Evolutionary conservation across 768 basidiomycete species (phyloP).

Genomic region (Gloeostereum incarnatum): DNA sequence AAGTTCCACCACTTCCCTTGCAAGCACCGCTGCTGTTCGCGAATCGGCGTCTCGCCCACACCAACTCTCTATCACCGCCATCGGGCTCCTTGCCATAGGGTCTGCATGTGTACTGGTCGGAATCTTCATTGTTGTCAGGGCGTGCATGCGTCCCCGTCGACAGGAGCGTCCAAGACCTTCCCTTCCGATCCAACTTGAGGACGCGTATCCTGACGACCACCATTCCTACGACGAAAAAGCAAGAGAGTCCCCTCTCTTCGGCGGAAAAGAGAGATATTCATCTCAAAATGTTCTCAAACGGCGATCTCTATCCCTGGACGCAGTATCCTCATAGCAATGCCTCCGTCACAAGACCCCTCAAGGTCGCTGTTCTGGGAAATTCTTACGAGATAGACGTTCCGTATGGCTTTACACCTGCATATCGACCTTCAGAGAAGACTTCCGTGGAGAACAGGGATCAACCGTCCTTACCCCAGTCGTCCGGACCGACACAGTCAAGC

Average conservation of each 20-base stretch:
- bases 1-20: too few species aligned
- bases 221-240: conserved; percentile 27
- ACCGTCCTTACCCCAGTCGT: too few species aligned
- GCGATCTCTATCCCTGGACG: conserved; percentile 47
- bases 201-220: conserved; percentile 38
- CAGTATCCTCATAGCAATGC: conserved; percentile 27
- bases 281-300: conserved; percentile 32
- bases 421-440: too few species aligned
- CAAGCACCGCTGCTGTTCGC: too few species aligned
- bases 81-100: conserved; percentile 46
- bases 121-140: conserved; percentile 34
- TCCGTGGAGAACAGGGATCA: too few species aligned
- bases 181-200: conserved; percentile 62
- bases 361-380: too few species aligned
- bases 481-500: neutral
- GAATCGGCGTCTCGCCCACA: conserved; percentile 12
- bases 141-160: conserved; percentile 39
- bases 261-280: conserved; percentile 57
- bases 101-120: conserved; percentile 38
- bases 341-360: too few species aligned
- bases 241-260: conserved; percentile 67
- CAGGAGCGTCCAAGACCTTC: conserved; percentile 60
- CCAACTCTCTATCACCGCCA: conserved; percentile 36
- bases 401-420: too few species aligned
- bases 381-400: too few species aligned